Evolutionary conservation across 2,329 filamentous ascomycete genomes (phyloP).

Genomic region (Furcasterigmium furcatum): DNA sequence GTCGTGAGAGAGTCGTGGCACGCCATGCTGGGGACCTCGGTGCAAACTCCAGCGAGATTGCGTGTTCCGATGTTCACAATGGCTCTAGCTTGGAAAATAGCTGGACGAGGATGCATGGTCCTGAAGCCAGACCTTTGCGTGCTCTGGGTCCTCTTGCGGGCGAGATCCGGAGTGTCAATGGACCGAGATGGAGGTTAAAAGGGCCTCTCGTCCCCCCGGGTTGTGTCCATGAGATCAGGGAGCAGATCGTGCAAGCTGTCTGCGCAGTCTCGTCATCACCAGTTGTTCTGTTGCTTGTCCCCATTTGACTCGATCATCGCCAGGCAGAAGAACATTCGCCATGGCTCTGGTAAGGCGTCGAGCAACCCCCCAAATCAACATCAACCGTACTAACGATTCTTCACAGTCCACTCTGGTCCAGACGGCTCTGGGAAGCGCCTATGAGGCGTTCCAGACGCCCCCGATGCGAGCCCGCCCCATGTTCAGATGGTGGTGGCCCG

Average conservation of each 20-base stretch:
- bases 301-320: too few species aligned
- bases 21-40: not conserved
- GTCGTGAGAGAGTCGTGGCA: not conserved
- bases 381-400: not conserved
- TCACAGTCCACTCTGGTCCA: constrained; percentile 1
- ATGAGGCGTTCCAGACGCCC: constrained; percentile 4
- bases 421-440: not conserved
- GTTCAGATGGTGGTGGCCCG: constrained; percentile 10
- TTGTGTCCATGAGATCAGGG: not conserved
- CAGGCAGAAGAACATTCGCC: not conserved
- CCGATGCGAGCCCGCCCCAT: constrained; percentile 6
- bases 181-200: too few species aligned
- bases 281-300: not conserved
- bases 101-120: too few species aligned
- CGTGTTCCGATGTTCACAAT: not conserved
- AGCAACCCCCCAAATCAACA: too few species aligned
- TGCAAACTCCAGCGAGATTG: not conserved
- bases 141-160: too few species aligned
- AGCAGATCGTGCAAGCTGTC: not conserved
- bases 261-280: not conserved
- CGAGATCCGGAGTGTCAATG: too few species aligned
- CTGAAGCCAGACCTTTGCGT: too few species aligned
- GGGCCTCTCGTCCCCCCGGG: too few species aligned
- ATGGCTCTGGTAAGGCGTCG: constrained; percentile 3
- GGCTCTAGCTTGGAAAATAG: not conserved